phyloP scores from a whole-genome alignment of 2,329 filamentous ascomycete genomes.

The Cercospora sojina region DNA sequence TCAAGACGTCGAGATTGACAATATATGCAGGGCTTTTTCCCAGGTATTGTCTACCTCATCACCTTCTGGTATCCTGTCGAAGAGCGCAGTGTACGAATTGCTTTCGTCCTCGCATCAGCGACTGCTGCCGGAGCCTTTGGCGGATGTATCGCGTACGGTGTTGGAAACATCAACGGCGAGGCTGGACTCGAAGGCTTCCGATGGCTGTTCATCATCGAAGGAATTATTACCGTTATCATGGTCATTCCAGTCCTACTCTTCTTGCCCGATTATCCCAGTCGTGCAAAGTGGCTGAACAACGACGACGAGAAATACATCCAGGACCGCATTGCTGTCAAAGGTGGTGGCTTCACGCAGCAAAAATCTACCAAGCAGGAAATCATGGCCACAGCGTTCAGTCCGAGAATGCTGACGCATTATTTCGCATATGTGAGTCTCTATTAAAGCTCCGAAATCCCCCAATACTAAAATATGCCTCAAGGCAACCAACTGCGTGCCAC shows the following conservation, averaged over 20 bases:
- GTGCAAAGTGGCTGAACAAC: conserved; percentile 32
- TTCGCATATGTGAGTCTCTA: conserved; percentile 29
- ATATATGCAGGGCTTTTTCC: conserved; percentile 36
- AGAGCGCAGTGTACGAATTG: conserved; percentile 59
- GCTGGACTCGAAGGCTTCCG: conserved; percentile 46
- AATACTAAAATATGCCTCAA: background rate
- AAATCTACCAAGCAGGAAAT: conserved; percentile 41
- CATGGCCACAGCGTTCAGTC: conserved; percentile 40
- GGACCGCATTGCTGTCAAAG: conserved; percentile 32
- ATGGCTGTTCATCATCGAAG: conserved; percentile 43
- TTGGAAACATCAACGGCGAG: conserved; percentile 55
- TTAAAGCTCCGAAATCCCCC: no score
- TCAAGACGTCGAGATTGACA: background rate
- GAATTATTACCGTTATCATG: conserved; percentile 30
- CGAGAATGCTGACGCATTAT: conserved; percentile 44
- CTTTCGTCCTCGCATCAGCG: conserved; percentile 55
- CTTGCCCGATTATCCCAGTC: conserved; percentile 35
- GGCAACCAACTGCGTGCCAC: conserved; percentile 35
- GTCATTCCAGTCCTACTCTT: conserved; percentile 31
- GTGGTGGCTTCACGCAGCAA: conserved; percentile 41
- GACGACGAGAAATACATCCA: conserved; percentile 33
- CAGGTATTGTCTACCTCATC: conserved; percentile 31
- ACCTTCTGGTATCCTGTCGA: conserved; percentile 57
- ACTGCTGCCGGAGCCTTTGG: conserved; percentile 56
- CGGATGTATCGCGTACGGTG: conserved; percentile 58